phyloP scores from a whole-genome alignment of 1,284 basidiomycete genomes.

The Exsudoporus floridanus region DNA sequence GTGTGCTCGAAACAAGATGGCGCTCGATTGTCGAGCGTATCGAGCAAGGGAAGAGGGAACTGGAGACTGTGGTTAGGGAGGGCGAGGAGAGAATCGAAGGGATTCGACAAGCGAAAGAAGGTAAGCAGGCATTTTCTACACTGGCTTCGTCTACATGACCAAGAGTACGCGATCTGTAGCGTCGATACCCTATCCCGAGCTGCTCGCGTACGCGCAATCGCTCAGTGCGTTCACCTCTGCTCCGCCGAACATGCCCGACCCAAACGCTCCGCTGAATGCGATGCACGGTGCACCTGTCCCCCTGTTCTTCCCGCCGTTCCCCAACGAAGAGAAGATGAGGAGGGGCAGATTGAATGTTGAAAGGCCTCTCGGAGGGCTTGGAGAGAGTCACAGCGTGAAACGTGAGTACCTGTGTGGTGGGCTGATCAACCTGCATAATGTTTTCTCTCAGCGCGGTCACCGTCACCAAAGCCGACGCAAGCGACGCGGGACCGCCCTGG shows the following conservation, averaged over 20 bases:
- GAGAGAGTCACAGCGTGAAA: constrained; percentile 76
- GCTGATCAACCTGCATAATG: not conserved
- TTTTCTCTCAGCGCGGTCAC: constrained; percentile 41
- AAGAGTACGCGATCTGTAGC: constrained; percentile 40
- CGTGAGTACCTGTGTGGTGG: constrained; percentile 45
- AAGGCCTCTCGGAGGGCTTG: constrained; percentile 69
- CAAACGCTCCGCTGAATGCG: constrained; percentile 36
- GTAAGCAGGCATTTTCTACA: constrained; percentile 37
- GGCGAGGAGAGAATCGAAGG: constrained; percentile 68
- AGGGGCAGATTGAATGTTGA: constrained; percentile 73
- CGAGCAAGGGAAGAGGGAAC: constrained; percentile 60
- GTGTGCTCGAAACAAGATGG: constrained; percentile 64
- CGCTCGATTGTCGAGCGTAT: constrained; percentile 61
- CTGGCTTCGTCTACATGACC: not conserved
- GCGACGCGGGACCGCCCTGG: constrained; percentile 49
- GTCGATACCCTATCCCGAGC: constrained; percentile 74
- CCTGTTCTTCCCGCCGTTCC: constrained; percentile 81
- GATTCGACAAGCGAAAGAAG: constrained; percentile 68
- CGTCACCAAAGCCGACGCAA: constrained; percentile 53
- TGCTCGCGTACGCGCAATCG: constrained; percentile 77
- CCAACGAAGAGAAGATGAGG: constrained; percentile 85
- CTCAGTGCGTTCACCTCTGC: constrained; percentile 80
- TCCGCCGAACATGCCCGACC: constrained; percentile 78
- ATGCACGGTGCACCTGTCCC: constrained; percentile 68
- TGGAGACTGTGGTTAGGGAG: constrained; percentile 67